A percentile compares a stretch with the other conserved stretches of the same genome.
Evolutionary conservation across 2,329 filamentous ascomycete species (phyloP).

Genomic region (Hypoxylon sp.): DNA sequence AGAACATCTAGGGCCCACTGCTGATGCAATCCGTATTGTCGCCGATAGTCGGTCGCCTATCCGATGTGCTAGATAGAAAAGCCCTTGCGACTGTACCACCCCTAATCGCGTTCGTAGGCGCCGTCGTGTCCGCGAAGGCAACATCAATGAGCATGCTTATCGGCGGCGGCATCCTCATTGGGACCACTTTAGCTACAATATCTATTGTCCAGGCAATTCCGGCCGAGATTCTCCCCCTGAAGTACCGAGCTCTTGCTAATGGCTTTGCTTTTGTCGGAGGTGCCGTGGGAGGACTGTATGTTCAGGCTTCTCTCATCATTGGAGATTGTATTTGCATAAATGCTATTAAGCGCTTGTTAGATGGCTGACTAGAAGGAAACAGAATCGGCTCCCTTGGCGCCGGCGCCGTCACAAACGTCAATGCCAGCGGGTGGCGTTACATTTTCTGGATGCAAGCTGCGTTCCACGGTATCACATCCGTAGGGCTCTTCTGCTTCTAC

Average conservation of each 20-base stretch:
- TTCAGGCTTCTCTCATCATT: slow-evolving; percentile 27
- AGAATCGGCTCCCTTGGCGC: slow-evolving; percentile 66
- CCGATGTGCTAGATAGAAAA: slow-evolving; percentile 70
- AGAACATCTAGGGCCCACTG: slow-evolving; percentile 63
- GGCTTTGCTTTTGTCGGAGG: slow-evolving; percentile 67
- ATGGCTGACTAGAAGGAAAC: slow-evolving; percentile 1
- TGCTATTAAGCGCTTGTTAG: background rate
- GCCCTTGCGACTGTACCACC: slow-evolving; percentile 66
- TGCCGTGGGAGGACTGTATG: slow-evolving; percentile 66
- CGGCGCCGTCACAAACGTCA: slow-evolving; percentile 66
- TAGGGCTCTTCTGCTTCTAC: slow-evolving; percentile 65
- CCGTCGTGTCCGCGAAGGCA: slow-evolving; percentile 68
- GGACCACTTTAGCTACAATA: slow-evolving; percentile 67
- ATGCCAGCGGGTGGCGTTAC: slow-evolving; percentile 65
- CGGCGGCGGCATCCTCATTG: slow-evolving; percentile 70
- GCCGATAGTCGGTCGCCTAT: slow-evolving; percentile 69
- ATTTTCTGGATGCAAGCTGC: slow-evolving; percentile 73
- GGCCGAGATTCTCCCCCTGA: slow-evolving; percentile 69
- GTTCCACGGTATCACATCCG: slow-evolving; percentile 63
- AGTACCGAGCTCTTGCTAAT: slow-evolving; percentile 69
- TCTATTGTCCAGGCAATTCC: slow-evolving; percentile 70
- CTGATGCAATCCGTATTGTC: slow-evolving; percentile 71
- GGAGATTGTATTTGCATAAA: background rate
- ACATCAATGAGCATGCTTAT: slow-evolving; percentile 70
- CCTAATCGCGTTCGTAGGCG: slow-evolving; percentile 67